Percentiles rank a stretch among this genome's conserved stretches.
These are phyloP conservation scores for Xylaria polymorpha DNA, from an alignment of 2,329 filamentous ascomycete genomes.

Conservation along the genomic window DNA sequence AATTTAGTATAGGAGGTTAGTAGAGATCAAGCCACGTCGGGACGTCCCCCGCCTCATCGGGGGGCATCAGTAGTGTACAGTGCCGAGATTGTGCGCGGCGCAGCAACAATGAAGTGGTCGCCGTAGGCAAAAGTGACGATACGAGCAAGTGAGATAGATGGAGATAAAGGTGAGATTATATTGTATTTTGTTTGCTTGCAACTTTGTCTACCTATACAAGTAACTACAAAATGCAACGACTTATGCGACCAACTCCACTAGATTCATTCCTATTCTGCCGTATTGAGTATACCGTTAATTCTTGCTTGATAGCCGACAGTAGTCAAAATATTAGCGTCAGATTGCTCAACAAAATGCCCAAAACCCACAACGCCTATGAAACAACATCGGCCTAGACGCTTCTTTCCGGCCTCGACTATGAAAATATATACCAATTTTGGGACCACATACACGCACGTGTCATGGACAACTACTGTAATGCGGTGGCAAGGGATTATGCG, in stretches of 20 bases:
- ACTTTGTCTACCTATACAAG: conserved; percentile 3
- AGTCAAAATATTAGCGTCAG: neutral
- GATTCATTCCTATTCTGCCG: too few species aligned
- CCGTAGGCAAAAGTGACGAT: neutral
- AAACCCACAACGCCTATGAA: neutral
- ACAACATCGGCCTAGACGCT: neutral
- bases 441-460: conserved; percentile 11
- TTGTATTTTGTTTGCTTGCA: conserved; percentile 3
- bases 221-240: conserved; percentile 7
- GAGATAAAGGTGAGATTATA: neutral
- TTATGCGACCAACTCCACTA: conserved; percentile 17
- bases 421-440: neutral
- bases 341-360: neutral
- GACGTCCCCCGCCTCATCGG: conserved; percentile 11
- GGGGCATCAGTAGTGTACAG: neutral
- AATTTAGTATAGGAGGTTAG: neutral
- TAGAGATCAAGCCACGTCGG: conserved; percentile 22
- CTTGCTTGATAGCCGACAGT: neutral
- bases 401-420: neutral
- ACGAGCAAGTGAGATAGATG: neutral
- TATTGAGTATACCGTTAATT: conserved; percentile 1
- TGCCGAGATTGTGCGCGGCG: conserved; percentile 13
- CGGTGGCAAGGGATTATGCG: conserved; percentile 25
- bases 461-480: conserved; percentile 2
- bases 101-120: neutral